Evolutionary conservation across 2,329 filamentous ascomycete genomes (phyloP).

Genomic region (Fusarium incarnatum): DNA sequence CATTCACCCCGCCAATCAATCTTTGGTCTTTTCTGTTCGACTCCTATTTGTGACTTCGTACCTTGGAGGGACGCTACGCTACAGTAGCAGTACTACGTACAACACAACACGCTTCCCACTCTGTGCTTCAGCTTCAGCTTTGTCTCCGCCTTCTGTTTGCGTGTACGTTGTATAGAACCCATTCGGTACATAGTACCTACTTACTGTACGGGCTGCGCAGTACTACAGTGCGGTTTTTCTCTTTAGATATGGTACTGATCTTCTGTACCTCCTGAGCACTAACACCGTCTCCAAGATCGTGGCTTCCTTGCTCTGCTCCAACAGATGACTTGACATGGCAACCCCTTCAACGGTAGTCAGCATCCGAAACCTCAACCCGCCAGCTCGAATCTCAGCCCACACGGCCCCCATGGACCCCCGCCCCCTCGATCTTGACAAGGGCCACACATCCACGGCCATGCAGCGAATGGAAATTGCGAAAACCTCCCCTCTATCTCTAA

Average conservation of each 20-base stretch:
- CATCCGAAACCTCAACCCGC: slow-evolving; percentile 38
- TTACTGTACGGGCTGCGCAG: slow-evolving; percentile 1
- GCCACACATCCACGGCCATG: slow-evolving; percentile 18
- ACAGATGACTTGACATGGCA: neutral
- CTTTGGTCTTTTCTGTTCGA: slow-evolving; percentile 17
- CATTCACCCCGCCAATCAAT: slow-evolving; percentile 33
- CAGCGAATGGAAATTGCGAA: slow-evolving; percentile 31
- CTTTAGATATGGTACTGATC: neutral
- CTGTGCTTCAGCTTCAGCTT: slow-evolving; percentile 23
- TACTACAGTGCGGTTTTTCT: slow-evolving; percentile 2
- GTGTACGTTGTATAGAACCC: neutral
- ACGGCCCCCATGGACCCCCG: slow-evolving; percentile 29
- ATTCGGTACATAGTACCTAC: neutral
- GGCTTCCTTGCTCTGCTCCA: slow-evolving; percentile 11
- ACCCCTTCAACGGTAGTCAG: slow-evolving; percentile 40
- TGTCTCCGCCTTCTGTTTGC: slow-evolving; percentile 10
- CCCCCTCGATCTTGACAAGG: slow-evolving; percentile 44
- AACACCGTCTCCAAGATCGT: slow-evolving; percentile 25
- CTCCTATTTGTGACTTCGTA: slow-evolving; percentile 33
- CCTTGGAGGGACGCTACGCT: neutral
- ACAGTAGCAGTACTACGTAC: neutral
- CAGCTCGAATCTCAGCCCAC: slow-evolving; percentile 48
- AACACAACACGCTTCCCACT: slow-evolving; percentile 20
- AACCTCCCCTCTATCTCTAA: slow-evolving; percentile 18
- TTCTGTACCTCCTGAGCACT: slow-evolving; percentile 11